Percentiles rank a stretch among this genome's conserved stretches.
phyloP scores from a whole-genome alignment of 371 early-diverging fungal genomes.

The Sporodiniella umbellata region DNA sequence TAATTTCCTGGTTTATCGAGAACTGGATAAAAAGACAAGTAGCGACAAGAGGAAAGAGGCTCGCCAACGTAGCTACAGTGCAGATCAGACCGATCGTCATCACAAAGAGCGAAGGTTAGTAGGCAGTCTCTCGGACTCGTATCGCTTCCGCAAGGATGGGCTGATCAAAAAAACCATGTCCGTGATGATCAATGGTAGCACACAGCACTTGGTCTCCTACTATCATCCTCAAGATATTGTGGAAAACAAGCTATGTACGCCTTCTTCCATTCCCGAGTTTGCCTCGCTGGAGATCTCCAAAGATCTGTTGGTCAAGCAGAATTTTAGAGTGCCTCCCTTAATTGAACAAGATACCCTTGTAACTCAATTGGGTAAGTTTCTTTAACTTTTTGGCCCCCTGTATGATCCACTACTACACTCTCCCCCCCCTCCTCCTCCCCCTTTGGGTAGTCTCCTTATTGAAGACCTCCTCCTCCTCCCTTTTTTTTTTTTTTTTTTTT shows the following conservation, averaged over 20 bases:
- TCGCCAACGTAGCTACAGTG: slow-evolving; percentile 29
- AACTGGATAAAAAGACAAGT: slow-evolving; percentile 46
- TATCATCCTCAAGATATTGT: slow-evolving; percentile 75
- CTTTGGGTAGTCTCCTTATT: not conserved
- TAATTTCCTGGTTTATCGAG: slow-evolving; percentile 65
- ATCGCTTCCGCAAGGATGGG: slow-evolving; percentile 77
- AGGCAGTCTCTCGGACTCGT: slow-evolving; percentile 61
- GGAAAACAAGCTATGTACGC: slow-evolving; percentile 52
- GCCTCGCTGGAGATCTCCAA: slow-evolving; percentile 58
- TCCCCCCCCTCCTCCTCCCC: too few relatives aligned
- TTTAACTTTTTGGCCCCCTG: slow-evolving; percentile 20
- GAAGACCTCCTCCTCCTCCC: too few relatives aligned
- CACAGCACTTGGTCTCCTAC: slow-evolving; percentile 85
- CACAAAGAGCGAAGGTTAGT: slow-evolving; percentile 53
- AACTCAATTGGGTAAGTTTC: too few relatives aligned
- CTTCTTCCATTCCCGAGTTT: slow-evolving; percentile 56
- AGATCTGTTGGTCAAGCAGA: slow-evolving; percentile 57
- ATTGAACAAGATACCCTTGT: too few relatives aligned
- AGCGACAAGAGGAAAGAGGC: slow-evolving; percentile 33
- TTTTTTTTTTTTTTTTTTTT: too few relatives aligned
- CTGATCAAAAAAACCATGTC: slow-evolving; percentile 89
- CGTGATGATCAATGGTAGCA: slow-evolving; percentile 70
- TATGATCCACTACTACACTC: not conserved
- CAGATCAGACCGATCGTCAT: slow-evolving; percentile 30
- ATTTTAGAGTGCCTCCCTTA: slow-evolving; percentile 59